Evolutionary conservation across 768 basidiomycete genomes (phyloP).

Genomic region (Neoboletus brunneissimus): DNA sequence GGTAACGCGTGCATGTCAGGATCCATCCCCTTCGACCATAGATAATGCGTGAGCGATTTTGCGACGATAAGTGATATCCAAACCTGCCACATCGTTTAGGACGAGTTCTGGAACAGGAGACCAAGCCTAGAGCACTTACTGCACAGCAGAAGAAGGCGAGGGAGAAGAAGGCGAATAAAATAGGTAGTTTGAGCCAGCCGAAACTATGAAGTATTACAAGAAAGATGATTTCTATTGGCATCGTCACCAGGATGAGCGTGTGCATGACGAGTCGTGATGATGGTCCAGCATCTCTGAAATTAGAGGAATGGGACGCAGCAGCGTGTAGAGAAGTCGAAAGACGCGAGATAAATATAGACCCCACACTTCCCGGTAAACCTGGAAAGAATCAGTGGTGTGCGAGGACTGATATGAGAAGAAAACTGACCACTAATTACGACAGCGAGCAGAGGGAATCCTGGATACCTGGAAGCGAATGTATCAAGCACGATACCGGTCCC

Average conservation of each 20-base stretch:
- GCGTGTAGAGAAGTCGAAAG: constrained; percentile 86
- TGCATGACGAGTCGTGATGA: constrained; percentile 55
- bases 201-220: constrained; percentile 59
- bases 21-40: constrained; percentile 77
- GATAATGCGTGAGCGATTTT: constrained; percentile 60
- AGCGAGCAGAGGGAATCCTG: constrained; percentile 84
- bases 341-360: constrained; percentile 87
- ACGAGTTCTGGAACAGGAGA: neutral
- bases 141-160: constrained; percentile 72
- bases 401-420: neutral
- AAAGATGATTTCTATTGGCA: constrained; percentile 81
- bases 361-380: constrained; percentile 87
- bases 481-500: constrained; percentile 92
- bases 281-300: constrained; percentile 17
- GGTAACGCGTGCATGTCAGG: constrained; percentile 95
- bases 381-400: neutral
- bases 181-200: constrained; percentile 75
- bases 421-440: constrained; percentile 80
- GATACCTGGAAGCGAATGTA: constrained; percentile 80
- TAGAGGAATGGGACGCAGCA: constrained; percentile 10
- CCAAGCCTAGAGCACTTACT: constrained; percentile 45
- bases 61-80: constrained; percentile 67
- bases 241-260: constrained; percentile 68
- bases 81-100: constrained; percentile 46
- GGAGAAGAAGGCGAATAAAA: constrained; percentile 66